Conservation (phyloP, 2,329 filamentous ascomycete species). For the Hypoxylon sp. region DNA sequence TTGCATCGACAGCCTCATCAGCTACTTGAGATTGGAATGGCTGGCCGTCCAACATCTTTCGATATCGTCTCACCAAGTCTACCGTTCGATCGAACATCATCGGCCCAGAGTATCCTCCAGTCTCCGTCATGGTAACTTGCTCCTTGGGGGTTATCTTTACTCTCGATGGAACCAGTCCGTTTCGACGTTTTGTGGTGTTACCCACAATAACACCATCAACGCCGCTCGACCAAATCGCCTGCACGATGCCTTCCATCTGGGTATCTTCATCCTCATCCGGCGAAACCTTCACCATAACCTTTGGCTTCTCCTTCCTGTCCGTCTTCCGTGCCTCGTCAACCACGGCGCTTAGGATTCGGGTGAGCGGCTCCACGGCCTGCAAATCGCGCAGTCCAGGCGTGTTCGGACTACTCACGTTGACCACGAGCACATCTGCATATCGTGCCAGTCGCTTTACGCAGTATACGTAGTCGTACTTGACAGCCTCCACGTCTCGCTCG, state of each 20-base stretch:
- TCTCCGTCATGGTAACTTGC: conserved; percentile 72
- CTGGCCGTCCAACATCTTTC: conserved; percentile 69
- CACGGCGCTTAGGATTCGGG: conserved; percentile 80
- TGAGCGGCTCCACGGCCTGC: conserved; percentile 85
- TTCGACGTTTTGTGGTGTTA: conserved; percentile 90
- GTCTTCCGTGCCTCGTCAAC: conserved; percentile 78
- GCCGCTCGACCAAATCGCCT: conserved; percentile 82
- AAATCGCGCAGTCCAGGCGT: conserved; percentile 89
- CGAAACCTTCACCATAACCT: conserved; percentile 97
- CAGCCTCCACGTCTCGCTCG: conserved; percentile 82
- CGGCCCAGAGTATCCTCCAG: conserved; percentile 90
- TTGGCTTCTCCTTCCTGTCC: conserved; percentile 75
- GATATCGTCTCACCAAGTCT: conserved; percentile 80
- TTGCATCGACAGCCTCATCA: conserved; percentile 47
- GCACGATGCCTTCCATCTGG: conserved; percentile 87
- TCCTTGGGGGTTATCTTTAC: conserved; percentile 73
- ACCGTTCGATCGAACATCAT: conserved; percentile 85
- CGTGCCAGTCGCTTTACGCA: conserved; percentile 83
- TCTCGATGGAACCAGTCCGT: conserved; percentile 73
- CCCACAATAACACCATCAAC: conserved; percentile 97
- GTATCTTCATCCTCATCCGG: conserved; percentile 89
- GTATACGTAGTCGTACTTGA: conserved; percentile 84
- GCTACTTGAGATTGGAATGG: conserved; percentile 48
- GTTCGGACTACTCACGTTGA: conserved; percentile 97
- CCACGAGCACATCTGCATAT: conserved; percentile 95